Conservation (phyloP, 83 land plant genomes). For the Thuja plicata region DNA sequence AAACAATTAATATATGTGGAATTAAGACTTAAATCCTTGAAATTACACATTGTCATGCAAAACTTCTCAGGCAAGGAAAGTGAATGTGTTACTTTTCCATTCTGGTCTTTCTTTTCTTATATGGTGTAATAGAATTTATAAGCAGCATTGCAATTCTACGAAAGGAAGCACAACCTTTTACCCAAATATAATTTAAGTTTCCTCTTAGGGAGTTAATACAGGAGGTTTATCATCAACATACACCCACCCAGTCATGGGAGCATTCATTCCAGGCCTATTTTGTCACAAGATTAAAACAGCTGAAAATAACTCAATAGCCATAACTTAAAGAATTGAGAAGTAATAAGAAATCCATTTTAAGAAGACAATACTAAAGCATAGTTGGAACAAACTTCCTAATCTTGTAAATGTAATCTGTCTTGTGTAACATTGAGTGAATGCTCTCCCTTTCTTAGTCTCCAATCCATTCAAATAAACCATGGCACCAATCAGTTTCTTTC, state of each 20-base stretch:
- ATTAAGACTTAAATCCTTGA: conserved; percentile 66
- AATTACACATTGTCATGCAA: background rate
- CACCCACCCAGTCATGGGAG: background rate
- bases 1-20: conserved; percentile 25
- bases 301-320: background rate
- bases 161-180: background rate
- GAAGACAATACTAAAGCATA: background rate
- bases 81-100: background rate
- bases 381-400: background rate
- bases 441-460: conserved; percentile 31
- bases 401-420: background rate
- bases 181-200: background rate
- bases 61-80: background rate
- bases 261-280: background rate
- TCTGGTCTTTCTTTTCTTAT: background rate
- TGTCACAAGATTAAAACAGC: background rate
- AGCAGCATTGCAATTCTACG: background rate
- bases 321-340: background rate
- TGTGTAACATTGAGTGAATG: background rate
- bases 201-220: background rate
- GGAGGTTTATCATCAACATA: background rate
- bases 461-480: conserved; percentile 54
- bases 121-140: background rate
- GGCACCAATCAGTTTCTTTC: conserved; percentile 74
- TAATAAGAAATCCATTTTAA: background rate